Evolutionary conservation across 192 early-diverging fungal genomes (phyloP).

Genomic region (Podila epigama): DNA sequence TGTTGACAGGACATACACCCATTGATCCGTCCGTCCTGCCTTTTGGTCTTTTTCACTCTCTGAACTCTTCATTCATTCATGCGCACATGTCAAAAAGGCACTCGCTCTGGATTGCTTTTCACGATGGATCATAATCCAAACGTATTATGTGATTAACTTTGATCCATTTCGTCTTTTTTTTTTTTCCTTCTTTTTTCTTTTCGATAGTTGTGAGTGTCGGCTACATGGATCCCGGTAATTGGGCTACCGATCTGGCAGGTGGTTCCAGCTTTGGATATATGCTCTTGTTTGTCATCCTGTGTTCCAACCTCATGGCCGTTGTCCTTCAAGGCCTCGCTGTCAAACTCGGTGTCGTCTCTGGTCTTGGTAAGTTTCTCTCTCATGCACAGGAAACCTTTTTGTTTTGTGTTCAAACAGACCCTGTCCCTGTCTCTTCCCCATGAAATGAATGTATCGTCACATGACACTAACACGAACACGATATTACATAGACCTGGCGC

Average conservation of each 20-base stretch:
- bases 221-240: conserved; percentile 87
- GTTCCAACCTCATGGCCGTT: conserved; percentile 79
- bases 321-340: conserved; percentile 80
- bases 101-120: too few relatives aligned
- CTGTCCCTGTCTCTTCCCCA: neutral
- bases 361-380: conserved; percentile 54
- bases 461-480: too few relatives aligned
- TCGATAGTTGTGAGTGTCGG: conserved; percentile 64
- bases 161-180: too few relatives aligned
- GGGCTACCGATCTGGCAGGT: conserved; percentile 83
- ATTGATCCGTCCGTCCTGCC: too few relatives aligned
- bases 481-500: conserved; percentile 68
- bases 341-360: conserved; percentile 79
- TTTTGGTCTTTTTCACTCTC: neutral
- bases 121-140: too few relatives aligned
- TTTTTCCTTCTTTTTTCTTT: neutral
- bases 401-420: neutral
- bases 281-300: conserved; percentile 74
- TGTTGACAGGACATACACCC: neutral
- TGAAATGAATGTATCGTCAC: too few relatives aligned
- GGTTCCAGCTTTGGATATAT: conserved; percentile 79
- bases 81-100: too few relatives aligned
- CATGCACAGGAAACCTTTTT: too few relatives aligned
- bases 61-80: neutral
- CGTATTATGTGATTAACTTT: too few relatives aligned